Percentiles rank a stretch among this genome's conserved stretches.
Conservation (phyloP, 1,284 basidiomycete genomes). For the Pholiota adiposa region DNA sequence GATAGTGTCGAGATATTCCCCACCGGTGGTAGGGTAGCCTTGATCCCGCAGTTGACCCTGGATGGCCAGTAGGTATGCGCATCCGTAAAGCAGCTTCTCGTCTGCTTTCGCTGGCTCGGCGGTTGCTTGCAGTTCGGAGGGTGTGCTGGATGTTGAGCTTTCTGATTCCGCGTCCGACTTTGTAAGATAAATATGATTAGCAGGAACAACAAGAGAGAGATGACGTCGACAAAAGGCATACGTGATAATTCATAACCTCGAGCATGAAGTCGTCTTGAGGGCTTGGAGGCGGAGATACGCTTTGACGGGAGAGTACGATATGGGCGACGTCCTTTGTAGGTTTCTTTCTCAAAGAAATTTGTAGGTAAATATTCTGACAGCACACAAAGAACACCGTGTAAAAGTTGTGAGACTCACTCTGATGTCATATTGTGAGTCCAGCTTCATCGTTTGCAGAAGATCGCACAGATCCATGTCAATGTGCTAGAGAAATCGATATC, state of each 20-base stretch:
- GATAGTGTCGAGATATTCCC: conserved; percentile 74
- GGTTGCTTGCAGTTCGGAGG: conserved; percentile 33
- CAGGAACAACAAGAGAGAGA: neutral
- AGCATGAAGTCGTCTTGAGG: conserved; percentile 37
- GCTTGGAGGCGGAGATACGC: conserved; percentile 20
- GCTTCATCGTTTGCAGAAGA: conserved; percentile 51
- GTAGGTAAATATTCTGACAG: conserved; percentile 4
- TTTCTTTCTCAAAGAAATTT: conserved; percentile 44
- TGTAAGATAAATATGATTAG: neutral
- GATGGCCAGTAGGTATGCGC: conserved; percentile 67
- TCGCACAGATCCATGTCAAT: conserved; percentile 51
- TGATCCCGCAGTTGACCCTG: conserved; percentile 50
- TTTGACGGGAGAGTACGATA: conserved; percentile 6
- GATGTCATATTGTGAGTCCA: conserved; percentile 33
- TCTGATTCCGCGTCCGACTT: conserved; percentile 49
- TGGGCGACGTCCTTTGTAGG: conserved; percentile 26
- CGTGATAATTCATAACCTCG: conserved; percentile 45
- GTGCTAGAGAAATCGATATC: conserved; percentile 12
- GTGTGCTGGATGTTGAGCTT: conserved; percentile 47
- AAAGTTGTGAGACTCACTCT: conserved; percentile 30
- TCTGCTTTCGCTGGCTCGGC: neutral
- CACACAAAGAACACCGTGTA: neutral
- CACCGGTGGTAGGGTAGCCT: conserved; percentile 59
- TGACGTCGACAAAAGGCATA: conserved; percentile 25
- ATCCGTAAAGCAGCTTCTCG: conserved; percentile 39